Base-by-base conservation (phyloP, 371 early-diverging fungal species). In the Mortierella sp. region DNA sequence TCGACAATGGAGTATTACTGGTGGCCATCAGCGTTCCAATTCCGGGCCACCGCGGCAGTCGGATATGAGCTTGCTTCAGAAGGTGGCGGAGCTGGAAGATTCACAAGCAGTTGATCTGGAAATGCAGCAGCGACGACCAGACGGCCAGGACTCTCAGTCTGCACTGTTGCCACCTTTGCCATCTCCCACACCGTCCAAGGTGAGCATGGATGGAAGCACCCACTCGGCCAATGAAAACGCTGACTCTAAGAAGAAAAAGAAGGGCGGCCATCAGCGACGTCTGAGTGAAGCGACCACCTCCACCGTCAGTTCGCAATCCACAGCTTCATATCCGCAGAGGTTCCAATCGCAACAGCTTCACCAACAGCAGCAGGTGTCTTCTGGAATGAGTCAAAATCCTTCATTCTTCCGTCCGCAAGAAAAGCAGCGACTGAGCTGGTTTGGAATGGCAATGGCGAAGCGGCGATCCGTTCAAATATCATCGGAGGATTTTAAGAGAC, bases 1-100 rank as follows among this genome's bases (percentile, higher is more conserved):
- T 42, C 61, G 62, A 24, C 46, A 41, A 21, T 66, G 72, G 67
- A 54, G 46, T 21, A 38, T 52, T 8, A 27, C 65, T 4, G 53
- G 50, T n/a, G 54, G 65, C 18, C 73, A 62, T 21, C 67, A 72
- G 14, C 61, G 73, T 4, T 67, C 67, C n/a, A 72, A 56, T 34
- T 67, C 73, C 43, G 73, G 67, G 21, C 73, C 73, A 4, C 63
- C 64, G 16, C 58, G 64, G 7, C 67, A 62, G 21, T 50, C 73
- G 1, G 73, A 67, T 21, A 10, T 49, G 18, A 39, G 57, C 9
- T n/a, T 51, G 12, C 19, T 38, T 19, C 57, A 64, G 41, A 64
- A 64, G 24, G 16, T 64, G 51, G 21, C 31, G 5, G 57, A 54
- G 39, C 38, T 64, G 28, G 57, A 64, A 16, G 57, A 56, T 1